Base-by-base conservation (phyloP, 108 stramenopile genomes). In the Stephanodiscus minutulus region DNA sequence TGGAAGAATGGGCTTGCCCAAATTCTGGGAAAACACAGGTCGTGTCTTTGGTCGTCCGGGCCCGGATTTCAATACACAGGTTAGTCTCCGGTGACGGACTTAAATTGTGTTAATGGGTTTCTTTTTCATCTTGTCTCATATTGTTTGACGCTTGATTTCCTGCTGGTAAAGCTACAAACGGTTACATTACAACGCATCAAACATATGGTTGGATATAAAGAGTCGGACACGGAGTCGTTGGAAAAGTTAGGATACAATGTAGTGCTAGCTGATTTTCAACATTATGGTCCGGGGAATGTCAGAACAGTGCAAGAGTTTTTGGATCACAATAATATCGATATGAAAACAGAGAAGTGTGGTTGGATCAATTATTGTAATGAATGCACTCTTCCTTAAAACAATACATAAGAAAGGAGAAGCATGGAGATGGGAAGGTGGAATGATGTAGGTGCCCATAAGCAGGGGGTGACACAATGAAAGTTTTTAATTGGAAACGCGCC, bases 1-100 rank as follows among this genome's bases (percentile, higher is more conserved):
- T 9, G 88, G 89, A 27, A 86, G 88, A 58, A 88, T 83, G 72
- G 85, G 83, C 15, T 47, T 90, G 18, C 97, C n/a, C n/a, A n/a
- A n/a, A n/a, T n/a, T n/a, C n/a, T n/a, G n/a, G n/a, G n/a, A n/a
- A n/a, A n/a, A n/a, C 97, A 90, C 92, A 0, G 89, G 87, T 10
- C 60, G 92, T 62, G 77, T 88, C 27, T 85, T 86, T 61, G 83
- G 86, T 44, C 76, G 87, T 10, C 86, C 83, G n/a, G 73, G 80
- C 25, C 69, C 70, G 70, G 64, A 78, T 66, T 73, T 86, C 81
- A 49, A 79, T 52, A 65, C 73, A 69, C 5, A 65, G 39, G 39
- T 39, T 39, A 39, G 39, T 39, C 39, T 39, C 39, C 39, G 39
- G 39, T 7, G 3, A 39, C 11, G 10, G 11, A 39, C 1, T 39